Conservation (phyloP, 2,329 filamentous ascomycete genomes). For the Fusarium anthophilum region DNA sequence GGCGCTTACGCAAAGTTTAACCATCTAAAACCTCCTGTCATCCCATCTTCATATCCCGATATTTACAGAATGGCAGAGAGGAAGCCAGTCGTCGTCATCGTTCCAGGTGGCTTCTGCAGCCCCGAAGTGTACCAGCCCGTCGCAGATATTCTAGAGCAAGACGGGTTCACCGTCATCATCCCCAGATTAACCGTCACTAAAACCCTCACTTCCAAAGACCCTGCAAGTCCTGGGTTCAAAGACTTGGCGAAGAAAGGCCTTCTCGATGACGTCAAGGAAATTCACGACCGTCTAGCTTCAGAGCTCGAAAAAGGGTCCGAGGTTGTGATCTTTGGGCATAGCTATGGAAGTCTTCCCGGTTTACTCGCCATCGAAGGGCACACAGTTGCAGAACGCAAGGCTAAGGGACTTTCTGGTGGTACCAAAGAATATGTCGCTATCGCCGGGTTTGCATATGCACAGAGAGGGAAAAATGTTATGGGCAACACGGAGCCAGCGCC, state of each 20-base stretch:
- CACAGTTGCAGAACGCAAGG: accelerated
- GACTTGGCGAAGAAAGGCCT: background rate
- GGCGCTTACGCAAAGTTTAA: accelerated
- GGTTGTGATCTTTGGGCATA: background rate
- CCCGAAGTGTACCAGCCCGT: background rate
- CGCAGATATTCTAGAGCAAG: background rate
- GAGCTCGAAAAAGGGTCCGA: background rate
- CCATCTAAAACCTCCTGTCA: accelerated
- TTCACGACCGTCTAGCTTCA: accelerated
- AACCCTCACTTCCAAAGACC: background rate
- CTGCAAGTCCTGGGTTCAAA: accelerated
- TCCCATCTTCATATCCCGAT: accelerated
- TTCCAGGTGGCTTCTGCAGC: background rate
- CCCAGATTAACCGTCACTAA: background rate
- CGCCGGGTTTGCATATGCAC: background rate
- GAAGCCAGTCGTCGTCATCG: background rate
- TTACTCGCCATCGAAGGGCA: background rate
- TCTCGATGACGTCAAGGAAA: background rate
- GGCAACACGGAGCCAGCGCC: background rate
- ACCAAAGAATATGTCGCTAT: background rate
- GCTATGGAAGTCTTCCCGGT: background rate
- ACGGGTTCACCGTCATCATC: background rate
- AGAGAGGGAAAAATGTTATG: background rate
- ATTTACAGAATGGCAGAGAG: background rate
- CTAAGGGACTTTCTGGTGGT: background rate